Percentiles rank a stretch among this genome's conserved stretches.
phyloP scores from a whole-genome alignment of 208 protist genomes.

The Leishmania lainsoni region DNA sequence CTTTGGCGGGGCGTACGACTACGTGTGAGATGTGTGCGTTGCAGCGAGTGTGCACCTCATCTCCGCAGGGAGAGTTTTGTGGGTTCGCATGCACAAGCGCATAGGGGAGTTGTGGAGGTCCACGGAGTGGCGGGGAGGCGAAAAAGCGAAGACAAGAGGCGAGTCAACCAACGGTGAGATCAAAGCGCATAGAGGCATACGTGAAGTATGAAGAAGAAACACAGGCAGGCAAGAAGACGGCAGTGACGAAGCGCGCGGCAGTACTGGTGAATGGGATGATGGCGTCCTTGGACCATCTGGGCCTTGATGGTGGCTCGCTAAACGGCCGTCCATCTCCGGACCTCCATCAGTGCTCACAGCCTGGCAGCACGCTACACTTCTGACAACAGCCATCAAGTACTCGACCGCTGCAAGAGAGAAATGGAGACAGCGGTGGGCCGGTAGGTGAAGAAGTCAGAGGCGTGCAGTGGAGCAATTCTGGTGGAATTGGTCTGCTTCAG shows the following conservation, averaged over 20 bases:
- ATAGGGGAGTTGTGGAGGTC: neutral
- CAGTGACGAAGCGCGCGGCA: slow-evolving; percentile 2
- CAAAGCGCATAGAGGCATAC: neutral
- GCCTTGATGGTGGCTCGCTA: neutral
- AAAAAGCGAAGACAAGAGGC: neutral
- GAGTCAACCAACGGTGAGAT: neutral
- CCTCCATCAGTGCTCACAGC: neutral
- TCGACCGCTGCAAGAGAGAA: neutral
- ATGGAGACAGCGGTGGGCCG: neutral
- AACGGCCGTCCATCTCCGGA: neutral
- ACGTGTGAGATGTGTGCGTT: neutral
- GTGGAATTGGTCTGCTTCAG: neutral
- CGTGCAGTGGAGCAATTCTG: neutral
- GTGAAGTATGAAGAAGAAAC: neutral
- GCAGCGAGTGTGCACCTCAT: neutral
- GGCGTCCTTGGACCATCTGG: neutral
- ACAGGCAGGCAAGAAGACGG: neutral
- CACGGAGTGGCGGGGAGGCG: neutral
- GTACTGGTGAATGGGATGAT: neutral
- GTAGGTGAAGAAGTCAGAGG: neutral
- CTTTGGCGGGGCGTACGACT: neutral
- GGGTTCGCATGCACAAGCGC: neutral
- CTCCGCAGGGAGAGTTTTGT: neutral
- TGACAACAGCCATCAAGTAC: neutral
- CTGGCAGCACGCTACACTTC: neutral